Conservation (phyloP, 73 alveolate genomes). For the Stentor coeruleus region DNA sequence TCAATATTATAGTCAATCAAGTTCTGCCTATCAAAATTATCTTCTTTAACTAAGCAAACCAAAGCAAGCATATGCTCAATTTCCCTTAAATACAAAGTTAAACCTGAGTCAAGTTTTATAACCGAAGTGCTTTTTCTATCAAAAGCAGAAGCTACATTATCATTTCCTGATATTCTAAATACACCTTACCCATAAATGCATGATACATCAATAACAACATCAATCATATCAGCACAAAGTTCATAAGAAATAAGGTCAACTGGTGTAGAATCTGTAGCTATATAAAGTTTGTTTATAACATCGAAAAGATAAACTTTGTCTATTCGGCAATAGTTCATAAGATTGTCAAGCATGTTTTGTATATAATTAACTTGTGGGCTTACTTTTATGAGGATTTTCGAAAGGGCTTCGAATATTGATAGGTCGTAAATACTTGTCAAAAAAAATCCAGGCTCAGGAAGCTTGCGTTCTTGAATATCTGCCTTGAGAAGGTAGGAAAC, state of each 20-base stretch:
- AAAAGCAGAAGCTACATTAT: constrained; percentile 33
- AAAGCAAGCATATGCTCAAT: constrained; percentile 52
- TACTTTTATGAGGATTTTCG: constrained; percentile 74
- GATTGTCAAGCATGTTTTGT: constrained; percentile 65
- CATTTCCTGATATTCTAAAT: constrained; percentile 27
- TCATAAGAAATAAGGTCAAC: constrained; percentile 70
- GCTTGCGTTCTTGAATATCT: constrained; percentile 49
- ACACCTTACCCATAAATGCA: constrained; percentile 69
- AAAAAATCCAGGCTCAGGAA: constrained; percentile 46
- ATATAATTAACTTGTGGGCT: constrained; percentile 70
- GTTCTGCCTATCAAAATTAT: constrained; percentile 54
- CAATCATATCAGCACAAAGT: constrained; percentile 85
- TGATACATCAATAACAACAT: constrained; percentile 78
- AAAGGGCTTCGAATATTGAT: constrained; percentile 82
- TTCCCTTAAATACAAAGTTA: constrained; percentile 51
- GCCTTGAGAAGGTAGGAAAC: constrained; percentile 54
- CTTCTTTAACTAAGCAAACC: constrained; percentile 55
- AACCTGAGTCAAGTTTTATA: constrained; percentile 37
- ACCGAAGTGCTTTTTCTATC: constrained; percentile 52
- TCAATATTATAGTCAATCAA: constrained; percentile 58
- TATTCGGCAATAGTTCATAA: constrained; percentile 61
- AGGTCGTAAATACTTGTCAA: constrained; percentile 84
- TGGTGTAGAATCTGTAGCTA: too few species aligned
- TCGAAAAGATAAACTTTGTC: constrained; percentile 85
- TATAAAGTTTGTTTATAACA: constrained; percentile 72